Evolutionary conservation across 805 yeast species (phyloP).

Genomic region (Aciculoconidium aculeatum): DNA sequence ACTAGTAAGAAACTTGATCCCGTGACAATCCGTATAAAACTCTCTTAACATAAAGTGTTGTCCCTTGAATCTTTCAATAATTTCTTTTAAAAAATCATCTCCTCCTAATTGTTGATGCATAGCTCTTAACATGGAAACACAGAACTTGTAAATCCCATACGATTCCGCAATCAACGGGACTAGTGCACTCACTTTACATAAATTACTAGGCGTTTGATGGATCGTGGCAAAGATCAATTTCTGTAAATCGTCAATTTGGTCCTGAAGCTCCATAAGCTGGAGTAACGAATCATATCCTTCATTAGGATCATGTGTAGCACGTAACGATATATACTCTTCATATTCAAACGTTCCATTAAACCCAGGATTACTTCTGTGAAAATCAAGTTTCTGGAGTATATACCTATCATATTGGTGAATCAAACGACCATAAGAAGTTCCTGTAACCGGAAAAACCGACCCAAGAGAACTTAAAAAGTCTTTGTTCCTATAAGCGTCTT

Average conservation of each 20-base stretch:
- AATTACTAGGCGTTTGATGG: slow-evolving; percentile 51
- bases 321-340: slow-evolving; percentile 85
- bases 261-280: slow-evolving; percentile 83
- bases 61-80: slow-evolving; percentile 62
- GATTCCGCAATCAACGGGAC: slow-evolving; percentile 89
- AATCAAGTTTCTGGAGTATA: slow-evolving; percentile 65
- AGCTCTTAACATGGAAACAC: slow-evolving; percentile 87
- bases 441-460: slow-evolving; percentile 41
- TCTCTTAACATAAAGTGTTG: slow-evolving; percentile 72
- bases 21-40: slow-evolving; percentile 85
- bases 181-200: slow-evolving; percentile 79
- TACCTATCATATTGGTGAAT: slow-evolving; percentile 73
- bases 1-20: slow-evolving; percentile 73
- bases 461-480: slow-evolving; percentile 75
- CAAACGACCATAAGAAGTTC: slow-evolving; percentile 58
- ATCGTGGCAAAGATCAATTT: slow-evolving; percentile 70
- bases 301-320: slow-evolving; percentile 87
- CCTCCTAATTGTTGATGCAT: slow-evolving; percentile 68
- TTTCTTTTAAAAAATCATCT: slow-evolving; percentile 70
- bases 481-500: slow-evolving; percentile 72
- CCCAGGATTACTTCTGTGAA: slow-evolving; percentile 80
- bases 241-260: slow-evolving; percentile 72
- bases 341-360: slow-evolving; percentile 95
- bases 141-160: slow-evolving; percentile 86
- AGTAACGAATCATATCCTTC: slow-evolving; percentile 89